Evolutionary conservation across 805 yeast species (phyloP).

Genomic region (Yueomyces sp.): DNA sequence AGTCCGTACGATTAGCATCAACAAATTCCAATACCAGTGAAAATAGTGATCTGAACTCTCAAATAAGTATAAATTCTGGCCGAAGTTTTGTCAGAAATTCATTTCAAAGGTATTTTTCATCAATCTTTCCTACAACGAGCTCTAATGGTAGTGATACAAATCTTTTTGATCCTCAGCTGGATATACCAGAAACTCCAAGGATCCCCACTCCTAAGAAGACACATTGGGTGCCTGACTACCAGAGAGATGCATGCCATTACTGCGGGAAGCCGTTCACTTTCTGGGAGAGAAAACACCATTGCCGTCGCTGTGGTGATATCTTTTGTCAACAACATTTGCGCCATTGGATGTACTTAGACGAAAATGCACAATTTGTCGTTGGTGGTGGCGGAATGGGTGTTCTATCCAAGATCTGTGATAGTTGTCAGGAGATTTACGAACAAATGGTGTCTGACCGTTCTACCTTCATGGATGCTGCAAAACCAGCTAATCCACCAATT

Average conservation of each 20-base stretch:
- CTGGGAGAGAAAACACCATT: slow-evolving; percentile 71
- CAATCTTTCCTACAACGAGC: slow-evolving; percentile 7
- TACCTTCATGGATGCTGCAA: neutral
- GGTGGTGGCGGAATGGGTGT: slow-evolving; percentile 44
- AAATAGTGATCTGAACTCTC: slow-evolving; percentile 1
- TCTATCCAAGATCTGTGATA: slow-evolving; percentile 56
- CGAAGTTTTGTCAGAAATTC: slow-evolving; percentile 9
- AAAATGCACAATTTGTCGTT: slow-evolving; percentile 49
- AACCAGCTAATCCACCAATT: neutral
- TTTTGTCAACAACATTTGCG: slow-evolving; percentile 59
- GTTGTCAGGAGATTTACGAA: slow-evolving; percentile 51
- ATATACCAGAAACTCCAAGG: neutral
- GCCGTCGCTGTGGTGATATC: slow-evolving; percentile 74
- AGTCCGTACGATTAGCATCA: neutral
- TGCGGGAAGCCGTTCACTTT: slow-evolving; percentile 63
- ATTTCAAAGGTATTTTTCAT: slow-evolving; percentile 6
- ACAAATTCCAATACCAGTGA: slow-evolving; percentile 1
- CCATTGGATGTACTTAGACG: slow-evolving; percentile 40
- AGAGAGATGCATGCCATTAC: slow-evolving; percentile 47
- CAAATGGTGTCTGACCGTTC: slow-evolving; percentile 17
- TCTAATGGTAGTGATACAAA: neutral
- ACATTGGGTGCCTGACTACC: slow-evolving; percentile 67
- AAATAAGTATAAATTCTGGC: slow-evolving; percentile 17
- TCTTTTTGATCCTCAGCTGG: neutral
- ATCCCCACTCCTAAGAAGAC: slow-evolving; percentile 18